Base-by-base conservation (phyloP, 768 basidiomycete species). In the Suillus subluteus region DNA sequence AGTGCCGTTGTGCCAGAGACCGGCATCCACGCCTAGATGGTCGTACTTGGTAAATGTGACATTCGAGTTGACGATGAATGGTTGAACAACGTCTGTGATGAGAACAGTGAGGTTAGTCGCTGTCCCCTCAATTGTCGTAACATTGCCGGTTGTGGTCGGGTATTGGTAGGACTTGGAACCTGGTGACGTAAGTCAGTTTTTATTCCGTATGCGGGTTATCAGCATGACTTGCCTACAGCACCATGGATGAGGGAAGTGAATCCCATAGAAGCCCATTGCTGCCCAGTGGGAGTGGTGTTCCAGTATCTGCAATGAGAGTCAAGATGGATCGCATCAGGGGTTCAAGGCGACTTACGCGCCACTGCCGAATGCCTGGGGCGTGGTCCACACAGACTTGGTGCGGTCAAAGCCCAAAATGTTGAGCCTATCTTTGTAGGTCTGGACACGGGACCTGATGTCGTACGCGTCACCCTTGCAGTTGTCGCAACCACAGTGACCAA, bases 311-410 rank as follows among this genome's bases (percentile, higher is more conserved):
- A 0, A 23, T 8, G 30, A 58, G 26, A 8, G 2, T 76, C 16
- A 69, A 54, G 32, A 4, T 6, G 38, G 6, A 50, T 2, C 13
- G 6, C 3, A 2, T 23, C 3, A 2, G 9, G 7, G 8, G 16
- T 26, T 6, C 13, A 30, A 1, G 43, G 7, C 1, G 5, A 71
- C 76, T 66, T 35, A 82, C 80, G 71, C 71, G n/a, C 71, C 75
- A 65, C 82, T 83, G n/a, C 91, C 90, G 71, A 94, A 89, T 0
- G 86, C 91, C 74, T 94, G 92, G 8, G 92, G 91, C 0, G 90
- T 90, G 4, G 87, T 86, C 93, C 92, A 95, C 0, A 92, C 83
- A 4, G 88, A 83, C 73, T 91, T 89, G 9, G 82, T 84, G 12
- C 86, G 79, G 67, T 87, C 87, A 83, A 88, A 89, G 0, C 89